These are phyloP conservation scores for Mrakia hoshinonis DNA, from an alignment of 768 basidiomycete species.

Conservation along the genomic window DNA sequence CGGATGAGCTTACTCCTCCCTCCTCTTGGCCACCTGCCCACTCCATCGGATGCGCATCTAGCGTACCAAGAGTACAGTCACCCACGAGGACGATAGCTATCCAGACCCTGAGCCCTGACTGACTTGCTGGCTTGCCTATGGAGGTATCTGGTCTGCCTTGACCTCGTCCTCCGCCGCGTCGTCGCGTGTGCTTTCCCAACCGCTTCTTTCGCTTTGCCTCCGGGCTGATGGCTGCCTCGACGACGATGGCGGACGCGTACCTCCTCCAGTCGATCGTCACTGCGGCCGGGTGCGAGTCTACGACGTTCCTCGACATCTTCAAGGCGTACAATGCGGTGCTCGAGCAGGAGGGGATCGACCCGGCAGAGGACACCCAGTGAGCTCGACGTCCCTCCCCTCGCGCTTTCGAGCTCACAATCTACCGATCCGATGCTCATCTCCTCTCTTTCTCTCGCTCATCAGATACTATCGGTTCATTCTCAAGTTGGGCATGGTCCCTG, in stretches of 20 bases:
- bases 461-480: slow-evolving; percentile 68
- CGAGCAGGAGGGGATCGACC: slow-evolving; percentile 63
- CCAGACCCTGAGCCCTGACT: too few relatives aligned
- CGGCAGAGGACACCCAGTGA: slow-evolving; percentile 58
- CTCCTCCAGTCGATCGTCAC: slow-evolving; percentile 59
- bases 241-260: background rate
- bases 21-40: too few relatives aligned
- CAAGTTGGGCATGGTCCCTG: slow-evolving; percentile 72
- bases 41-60: too few relatives aligned
- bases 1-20: too few relatives aligned
- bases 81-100: too few relatives aligned
- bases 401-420: background rate
- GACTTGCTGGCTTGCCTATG: too few relatives aligned
- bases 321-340: slow-evolving; percentile 76
- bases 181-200: too few relatives aligned
- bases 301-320: slow-evolving; percentile 70
- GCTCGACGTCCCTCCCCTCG: background rate
- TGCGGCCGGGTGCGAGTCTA: slow-evolving; percentile 58
- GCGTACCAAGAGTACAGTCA: too few relatives aligned
- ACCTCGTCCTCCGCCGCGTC: too few relatives aligned
- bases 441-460: background rate
- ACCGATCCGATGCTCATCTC: background rate
- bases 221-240: background rate
- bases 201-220: background rate
- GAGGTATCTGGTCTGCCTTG: too few relatives aligned